A percentile compares a stretch with the other conserved stretches of the same genome.
phyloP scores from a whole-genome alignment of 2,329 filamentous ascomycete species.

The Trichoderma hamatum region DNA sequence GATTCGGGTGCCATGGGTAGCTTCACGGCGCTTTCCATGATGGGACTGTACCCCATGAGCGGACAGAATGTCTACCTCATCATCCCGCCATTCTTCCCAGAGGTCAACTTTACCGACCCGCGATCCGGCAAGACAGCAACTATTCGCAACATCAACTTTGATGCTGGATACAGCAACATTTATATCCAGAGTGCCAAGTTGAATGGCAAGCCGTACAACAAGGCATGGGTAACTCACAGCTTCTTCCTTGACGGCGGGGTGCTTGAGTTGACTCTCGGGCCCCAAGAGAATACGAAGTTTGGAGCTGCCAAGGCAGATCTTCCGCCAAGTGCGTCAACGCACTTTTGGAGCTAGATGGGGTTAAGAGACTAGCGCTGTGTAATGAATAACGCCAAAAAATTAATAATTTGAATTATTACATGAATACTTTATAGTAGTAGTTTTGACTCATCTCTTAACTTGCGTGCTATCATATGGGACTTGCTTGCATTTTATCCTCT shows the following conservation, averaged over 20 bases:
- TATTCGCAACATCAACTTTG: constrained; percentile 40
- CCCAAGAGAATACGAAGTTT: constrained; percentile 48
- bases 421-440: not conserved
- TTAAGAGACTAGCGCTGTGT: not conserved
- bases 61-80: constrained; percentile 58
- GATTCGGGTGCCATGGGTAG: constrained; percentile 58
- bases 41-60: constrained; percentile 58
- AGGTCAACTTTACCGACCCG: constrained; percentile 44
- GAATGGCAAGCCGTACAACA: constrained; percentile 56
- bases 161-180: constrained; percentile 53
- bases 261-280: constrained; percentile 58
- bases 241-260: constrained; percentile 62
- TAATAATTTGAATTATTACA: not conserved
- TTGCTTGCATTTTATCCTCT: not conserved
- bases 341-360: constrained; percentile 29
- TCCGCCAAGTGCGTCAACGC: constrained; percentile 33
- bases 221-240: constrained; percentile 63
- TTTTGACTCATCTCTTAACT: too few relatives aligned
- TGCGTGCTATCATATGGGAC: not conserved
- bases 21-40: constrained; percentile 53
- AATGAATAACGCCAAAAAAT: not conserved
- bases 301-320: constrained; percentile 28
- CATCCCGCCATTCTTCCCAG: constrained; percentile 54
- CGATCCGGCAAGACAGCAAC: constrained; percentile 35
- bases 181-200: constrained; percentile 62